Percentiles rank a stretch among this genome's conserved stretches.
These are phyloP conservation scores for Sisymbrium altissimum DNA, from an alignment of 345 rosid genomes.

Conservation along the genomic window DNA sequence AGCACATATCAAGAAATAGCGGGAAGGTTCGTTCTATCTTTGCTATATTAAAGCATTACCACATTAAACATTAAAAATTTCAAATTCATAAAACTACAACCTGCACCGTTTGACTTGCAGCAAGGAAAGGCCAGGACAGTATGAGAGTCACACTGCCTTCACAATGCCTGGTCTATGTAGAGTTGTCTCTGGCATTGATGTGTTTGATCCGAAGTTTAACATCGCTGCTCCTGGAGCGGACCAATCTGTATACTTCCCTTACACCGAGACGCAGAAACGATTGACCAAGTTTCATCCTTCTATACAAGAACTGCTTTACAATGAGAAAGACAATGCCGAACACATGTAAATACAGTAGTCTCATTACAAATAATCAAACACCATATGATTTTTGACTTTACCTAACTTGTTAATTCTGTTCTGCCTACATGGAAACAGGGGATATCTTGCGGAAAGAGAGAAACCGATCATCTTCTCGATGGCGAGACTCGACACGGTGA, in stretches of 20 bases:
- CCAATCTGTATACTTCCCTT: slow-evolving; percentile 88
- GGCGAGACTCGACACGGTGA: slow-evolving; percentile 95
- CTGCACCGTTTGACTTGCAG: slow-evolving; percentile 32
- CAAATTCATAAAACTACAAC: not conserved
- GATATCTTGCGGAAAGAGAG: slow-evolving; percentile 65
- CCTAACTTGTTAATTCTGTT: not conserved
- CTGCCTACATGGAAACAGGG: slow-evolving; percentile 42
- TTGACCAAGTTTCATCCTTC: slow-evolving; percentile 59
- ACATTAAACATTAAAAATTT: not conserved
- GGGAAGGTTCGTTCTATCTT: slow-evolving; percentile 60
- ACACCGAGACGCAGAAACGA: slow-evolving; percentile 51
- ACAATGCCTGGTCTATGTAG: slow-evolving; percentile 93
- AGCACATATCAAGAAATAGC: slow-evolving; percentile 98
- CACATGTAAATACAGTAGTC: slow-evolving; percentile 56
- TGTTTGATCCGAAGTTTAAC: slow-evolving; percentile 93
- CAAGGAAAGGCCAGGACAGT: slow-evolving; percentile 79
- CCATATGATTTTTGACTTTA: not conserved
- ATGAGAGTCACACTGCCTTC: slow-evolving; percentile 77
- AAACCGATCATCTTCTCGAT: slow-evolving; percentile 94
- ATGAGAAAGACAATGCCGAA: slow-evolving; percentile 55
- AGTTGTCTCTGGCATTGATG: slow-evolving; percentile 83
- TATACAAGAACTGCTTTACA: slow-evolving; percentile 72
- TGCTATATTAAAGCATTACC: not conserved
- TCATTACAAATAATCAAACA: not conserved
- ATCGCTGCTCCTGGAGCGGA: slow-evolving; percentile 95